Percentiles rank a stretch among this genome's conserved stretches.
Conservation (phyloP, 192 early-diverging fungal genomes). For the Backusella mclennaniae region DNA sequence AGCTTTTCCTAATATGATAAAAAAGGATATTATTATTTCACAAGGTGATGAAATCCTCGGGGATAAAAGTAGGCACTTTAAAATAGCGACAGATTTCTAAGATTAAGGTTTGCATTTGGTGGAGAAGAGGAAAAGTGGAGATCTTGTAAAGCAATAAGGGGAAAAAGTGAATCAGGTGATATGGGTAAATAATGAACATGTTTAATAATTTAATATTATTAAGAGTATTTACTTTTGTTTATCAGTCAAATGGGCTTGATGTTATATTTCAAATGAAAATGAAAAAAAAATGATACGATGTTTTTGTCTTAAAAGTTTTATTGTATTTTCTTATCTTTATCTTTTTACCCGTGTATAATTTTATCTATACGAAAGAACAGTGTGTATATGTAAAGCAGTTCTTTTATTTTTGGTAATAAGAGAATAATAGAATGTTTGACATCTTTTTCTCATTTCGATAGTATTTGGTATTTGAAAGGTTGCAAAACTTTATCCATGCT, state of each 20-base stretch:
- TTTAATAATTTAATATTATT: slow-evolving; percentile 3
- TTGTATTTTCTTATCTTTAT: neutral
- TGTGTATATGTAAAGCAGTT: neutral
- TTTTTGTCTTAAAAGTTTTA: neutral
- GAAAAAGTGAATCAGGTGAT: neutral
- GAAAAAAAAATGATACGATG: neutral
- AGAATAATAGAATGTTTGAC: neutral
- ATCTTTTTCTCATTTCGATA: neutral
- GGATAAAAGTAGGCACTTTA: neutral
- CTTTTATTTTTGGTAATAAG: neutral
- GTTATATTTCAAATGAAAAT: neutral
- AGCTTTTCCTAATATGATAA: neutral
- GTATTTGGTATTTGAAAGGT: neutral
- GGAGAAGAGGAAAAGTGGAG: neutral
- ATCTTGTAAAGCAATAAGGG: neutral
- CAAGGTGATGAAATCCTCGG: neutral
- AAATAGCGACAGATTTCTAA: neutral
- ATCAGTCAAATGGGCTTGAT: neutral
- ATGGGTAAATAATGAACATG: neutral
- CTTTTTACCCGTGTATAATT: neutral
- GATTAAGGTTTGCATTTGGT: neutral
- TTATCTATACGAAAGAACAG: neutral
- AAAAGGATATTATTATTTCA: neutral
- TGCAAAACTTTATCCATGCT: neutral
- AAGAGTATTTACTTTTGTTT: slow-evolving; percentile 4